Evolutionary conservation across 805 yeast genomes (phyloP).

Genomic region (Yamadazyma scolyti): DNA sequence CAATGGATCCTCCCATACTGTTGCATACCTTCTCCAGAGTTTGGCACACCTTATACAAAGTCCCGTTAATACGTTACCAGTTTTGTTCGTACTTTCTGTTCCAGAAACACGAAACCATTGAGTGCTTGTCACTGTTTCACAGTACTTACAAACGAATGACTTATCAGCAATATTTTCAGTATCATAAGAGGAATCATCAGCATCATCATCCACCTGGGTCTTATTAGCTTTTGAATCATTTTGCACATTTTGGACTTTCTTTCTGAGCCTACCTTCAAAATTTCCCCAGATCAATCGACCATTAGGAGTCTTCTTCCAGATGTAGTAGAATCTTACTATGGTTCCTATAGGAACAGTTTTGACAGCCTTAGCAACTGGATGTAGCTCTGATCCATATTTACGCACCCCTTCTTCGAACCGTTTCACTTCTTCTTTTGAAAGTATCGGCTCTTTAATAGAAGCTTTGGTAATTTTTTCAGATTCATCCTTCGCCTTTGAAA

Average conservation of each 20-base stretch:
- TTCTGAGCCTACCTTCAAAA: conserved; percentile 65
- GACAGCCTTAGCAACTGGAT: conserved; percentile 70
- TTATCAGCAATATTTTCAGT: conserved; percentile 43
- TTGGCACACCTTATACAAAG: conserved; percentile 85
- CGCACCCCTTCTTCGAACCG: conserved; percentile 74
- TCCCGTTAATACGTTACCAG: conserved; percentile 42
- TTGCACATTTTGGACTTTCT: conserved; percentile 41
- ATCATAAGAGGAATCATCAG: conserved; percentile 73
- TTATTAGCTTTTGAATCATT: conserved; percentile 14
- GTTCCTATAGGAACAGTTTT: conserved; percentile 68
- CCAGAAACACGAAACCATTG: conserved; percentile 78
- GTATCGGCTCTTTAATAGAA: conserved; percentile 71
- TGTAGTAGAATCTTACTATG: conserved; percentile 82
- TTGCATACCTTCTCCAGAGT: conserved; percentile 87
- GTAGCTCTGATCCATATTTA: conserved; percentile 73
- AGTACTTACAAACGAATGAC: conserved; percentile 65
- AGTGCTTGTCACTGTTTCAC: conserved; percentile 51
- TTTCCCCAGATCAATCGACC: conserved; percentile 84
- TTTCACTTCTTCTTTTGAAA: conserved; percentile 57
- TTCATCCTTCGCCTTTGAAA: conserved; percentile 42
- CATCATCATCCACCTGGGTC: conserved; percentile 49
- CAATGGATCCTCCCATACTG: conserved; percentile 77
- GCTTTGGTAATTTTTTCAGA: conserved; percentile 51
- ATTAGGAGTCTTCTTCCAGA: conserved; percentile 83
- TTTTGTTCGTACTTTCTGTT: conserved; percentile 16